Evolutionary conservation across 257 asterid species (phyloP).

Genomic region (Nicotiana knightiana): DNA sequence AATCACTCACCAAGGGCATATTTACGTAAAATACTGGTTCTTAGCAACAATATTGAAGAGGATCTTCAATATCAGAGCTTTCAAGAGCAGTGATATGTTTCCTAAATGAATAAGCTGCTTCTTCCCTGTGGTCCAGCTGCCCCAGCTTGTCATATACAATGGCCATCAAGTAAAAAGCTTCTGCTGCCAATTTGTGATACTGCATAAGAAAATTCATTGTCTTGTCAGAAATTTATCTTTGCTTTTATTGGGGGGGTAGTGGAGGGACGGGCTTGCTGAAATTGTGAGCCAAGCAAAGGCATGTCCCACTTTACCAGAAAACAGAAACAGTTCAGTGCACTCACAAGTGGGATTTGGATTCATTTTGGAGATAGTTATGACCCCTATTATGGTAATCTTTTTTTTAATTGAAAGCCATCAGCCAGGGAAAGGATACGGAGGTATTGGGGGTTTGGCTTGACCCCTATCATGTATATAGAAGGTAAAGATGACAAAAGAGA

Average conservation of each 20-base stretch:
- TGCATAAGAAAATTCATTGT: conserved; percentile 25
- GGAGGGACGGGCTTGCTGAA: neutral
- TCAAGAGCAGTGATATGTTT: conserved; percentile 62
- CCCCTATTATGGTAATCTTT: neutral
- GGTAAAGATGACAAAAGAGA: no score
- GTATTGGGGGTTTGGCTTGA: no score
- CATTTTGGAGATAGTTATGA: neutral
- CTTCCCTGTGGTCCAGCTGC: conserved; percentile 61
- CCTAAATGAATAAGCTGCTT: conserved; percentile 70
- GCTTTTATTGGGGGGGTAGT: neutral
- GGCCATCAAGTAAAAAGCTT: conserved; percentile 87
- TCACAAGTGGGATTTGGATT: neutral
- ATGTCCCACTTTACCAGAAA: neutral
- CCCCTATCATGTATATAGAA: no score
- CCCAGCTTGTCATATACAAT: conserved; percentile 68
- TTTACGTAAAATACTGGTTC: neutral
- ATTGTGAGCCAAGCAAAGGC: neutral
- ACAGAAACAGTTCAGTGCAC: neutral
- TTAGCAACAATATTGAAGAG: conserved; percentile 16
- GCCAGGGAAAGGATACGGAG: no score
- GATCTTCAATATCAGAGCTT: conserved; percentile 46
- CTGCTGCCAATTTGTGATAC: conserved; percentile 89
- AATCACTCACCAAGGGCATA: neutral
- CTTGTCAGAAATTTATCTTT: neutral
- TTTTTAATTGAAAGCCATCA: no score